Conservation (phyloP, 441 rosid species). For the Pelargonium citronellum region DNA sequence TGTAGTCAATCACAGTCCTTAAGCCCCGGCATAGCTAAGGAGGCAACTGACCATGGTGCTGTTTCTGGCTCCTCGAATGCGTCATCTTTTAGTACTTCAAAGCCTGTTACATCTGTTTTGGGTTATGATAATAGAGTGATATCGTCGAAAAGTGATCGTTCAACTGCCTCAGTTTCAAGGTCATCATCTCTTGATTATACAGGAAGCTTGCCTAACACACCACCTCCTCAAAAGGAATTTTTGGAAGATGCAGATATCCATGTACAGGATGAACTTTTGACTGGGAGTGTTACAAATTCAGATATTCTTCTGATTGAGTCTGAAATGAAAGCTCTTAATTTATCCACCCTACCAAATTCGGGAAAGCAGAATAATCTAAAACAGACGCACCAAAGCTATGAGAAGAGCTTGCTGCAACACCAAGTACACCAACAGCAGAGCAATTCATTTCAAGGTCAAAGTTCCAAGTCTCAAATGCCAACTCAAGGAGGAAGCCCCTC, state of each 20-base stretch:
- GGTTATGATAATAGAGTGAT: constrained; percentile 17
- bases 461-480: constrained; percentile 30
- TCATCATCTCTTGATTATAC: constrained; percentile 15
- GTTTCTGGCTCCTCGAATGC: constrained; percentile 32
- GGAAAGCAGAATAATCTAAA: constrained; percentile 27
- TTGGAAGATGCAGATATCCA: constrained; percentile 12
- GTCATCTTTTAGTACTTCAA: constrained; percentile 18
- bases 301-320: constrained; percentile 26
- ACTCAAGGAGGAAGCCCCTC: constrained; percentile 35
- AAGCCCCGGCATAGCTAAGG: constrained; percentile 32
- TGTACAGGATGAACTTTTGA: constrained; percentile 13
- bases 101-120: constrained; percentile 24
- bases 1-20: constrained; percentile 38
- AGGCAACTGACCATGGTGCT: constrained; percentile 27
- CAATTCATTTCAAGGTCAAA: constrained; percentile 36
- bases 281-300: constrained; percentile 20
- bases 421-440: constrained; percentile 32
- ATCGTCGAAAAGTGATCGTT: constrained; percentile 18
- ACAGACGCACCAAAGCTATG: constrained; percentile 25
- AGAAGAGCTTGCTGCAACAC: constrained; percentile 19
- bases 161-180: constrained; percentile 21
- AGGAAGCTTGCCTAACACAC: constrained; percentile 20
- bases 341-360: constrained; percentile 27
- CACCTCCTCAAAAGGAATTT: constrained; percentile 20
- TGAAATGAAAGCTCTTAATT: constrained; percentile 36